phyloP scores from a whole-genome alignment of 805 yeast species.

The Metschnikowia cubensis region DNA sequence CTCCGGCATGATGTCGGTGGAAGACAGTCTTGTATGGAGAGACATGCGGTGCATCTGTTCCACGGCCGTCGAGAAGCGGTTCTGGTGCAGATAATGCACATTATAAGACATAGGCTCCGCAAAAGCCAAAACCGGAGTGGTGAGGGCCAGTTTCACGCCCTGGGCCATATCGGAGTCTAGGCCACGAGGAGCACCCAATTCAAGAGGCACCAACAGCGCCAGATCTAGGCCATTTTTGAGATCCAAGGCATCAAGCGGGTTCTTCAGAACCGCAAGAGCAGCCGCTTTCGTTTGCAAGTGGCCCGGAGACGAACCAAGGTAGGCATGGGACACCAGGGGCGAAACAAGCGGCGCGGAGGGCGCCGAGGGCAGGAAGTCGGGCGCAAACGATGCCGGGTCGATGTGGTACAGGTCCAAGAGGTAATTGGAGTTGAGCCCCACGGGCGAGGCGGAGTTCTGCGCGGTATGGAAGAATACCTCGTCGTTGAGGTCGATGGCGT shows the following conservation, averaged over 20 bases:
- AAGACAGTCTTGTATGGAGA: conserved; percentile 17
- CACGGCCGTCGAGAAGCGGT: conserved; percentile 16
- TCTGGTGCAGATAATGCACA: conserved; percentile 12
- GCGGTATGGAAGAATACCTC: conserved; percentile 22
- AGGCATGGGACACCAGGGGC: neutral
- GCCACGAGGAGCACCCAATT: neutral
- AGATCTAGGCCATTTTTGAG: neutral
- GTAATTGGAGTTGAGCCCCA: neutral
- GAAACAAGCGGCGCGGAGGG: neutral
- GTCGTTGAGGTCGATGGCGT: conserved; percentile 23
- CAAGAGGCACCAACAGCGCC: neutral
- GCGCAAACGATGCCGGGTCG: neutral
- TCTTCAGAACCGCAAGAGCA: neutral
- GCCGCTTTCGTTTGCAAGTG: neutral
- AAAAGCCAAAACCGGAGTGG: conserved; percentile 8
- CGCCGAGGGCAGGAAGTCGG: neutral
- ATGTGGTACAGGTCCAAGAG: conserved; percentile 2
- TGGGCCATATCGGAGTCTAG: neutral
- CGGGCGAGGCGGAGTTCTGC: neutral
- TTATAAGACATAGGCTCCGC: conserved; percentile 10
- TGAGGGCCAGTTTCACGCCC: conserved; percentile 3
- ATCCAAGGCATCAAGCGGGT: too few relatives aligned
- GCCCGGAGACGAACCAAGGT: neutral
- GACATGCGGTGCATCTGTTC: conserved; percentile 27
- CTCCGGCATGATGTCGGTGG: conserved; percentile 9